These are phyloP conservation scores for Butyriboletus loyo DNA, from an alignment of 768 basidiomycete genomes.

Conservation along the genomic window DNA sequence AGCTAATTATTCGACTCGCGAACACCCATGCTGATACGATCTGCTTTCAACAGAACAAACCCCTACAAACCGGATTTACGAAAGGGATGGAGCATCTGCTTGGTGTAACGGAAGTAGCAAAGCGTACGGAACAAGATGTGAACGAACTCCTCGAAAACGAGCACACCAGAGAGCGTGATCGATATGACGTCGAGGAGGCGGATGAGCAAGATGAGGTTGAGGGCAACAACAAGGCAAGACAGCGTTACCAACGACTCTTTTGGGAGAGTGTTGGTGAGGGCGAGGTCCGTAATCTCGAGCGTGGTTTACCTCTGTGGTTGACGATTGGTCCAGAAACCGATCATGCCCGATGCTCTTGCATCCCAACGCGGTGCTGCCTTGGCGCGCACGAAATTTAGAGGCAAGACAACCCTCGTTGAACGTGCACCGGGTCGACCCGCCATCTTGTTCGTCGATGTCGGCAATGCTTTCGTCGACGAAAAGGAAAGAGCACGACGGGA, in stretches of 20 bases:
- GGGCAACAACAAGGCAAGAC: conserved; percentile 51
- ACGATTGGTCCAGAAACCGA: conserved; percentile 47
- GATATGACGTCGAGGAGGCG: conserved; percentile 55
- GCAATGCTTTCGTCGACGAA: conserved; percentile 62
- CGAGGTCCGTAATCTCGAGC: conserved; percentile 42
- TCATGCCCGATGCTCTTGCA: conserved; percentile 56
- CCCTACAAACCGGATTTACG: conserved; percentile 76
- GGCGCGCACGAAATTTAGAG: conserved; percentile 36
- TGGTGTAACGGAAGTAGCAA: conserved; percentile 42
- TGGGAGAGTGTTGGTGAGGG: conserved; percentile 80
- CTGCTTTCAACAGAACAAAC: conserved; percentile 44
- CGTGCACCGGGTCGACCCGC: conserved; percentile 47
- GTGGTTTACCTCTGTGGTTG: background rate
- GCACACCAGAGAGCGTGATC: conserved; percentile 5
- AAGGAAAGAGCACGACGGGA: conserved; percentile 51
- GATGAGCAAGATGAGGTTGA: conserved; percentile 60
- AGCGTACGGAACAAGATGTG: conserved; percentile 8
- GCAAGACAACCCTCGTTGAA: conserved; percentile 37
- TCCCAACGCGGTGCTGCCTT: conserved; percentile 42
- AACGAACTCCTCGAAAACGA: conserved; percentile 8
- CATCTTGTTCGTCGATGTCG: conserved; percentile 72
- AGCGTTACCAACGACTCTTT: conserved; percentile 67
- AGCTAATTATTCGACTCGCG: conserved; percentile 6
- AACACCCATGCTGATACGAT: background rate
- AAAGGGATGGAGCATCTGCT: conserved; percentile 79